Evolutionary conservation across 805 yeast genomes (phyloP).

Genomic region (Schwanniomyces pseudopolymorphus): DNA sequence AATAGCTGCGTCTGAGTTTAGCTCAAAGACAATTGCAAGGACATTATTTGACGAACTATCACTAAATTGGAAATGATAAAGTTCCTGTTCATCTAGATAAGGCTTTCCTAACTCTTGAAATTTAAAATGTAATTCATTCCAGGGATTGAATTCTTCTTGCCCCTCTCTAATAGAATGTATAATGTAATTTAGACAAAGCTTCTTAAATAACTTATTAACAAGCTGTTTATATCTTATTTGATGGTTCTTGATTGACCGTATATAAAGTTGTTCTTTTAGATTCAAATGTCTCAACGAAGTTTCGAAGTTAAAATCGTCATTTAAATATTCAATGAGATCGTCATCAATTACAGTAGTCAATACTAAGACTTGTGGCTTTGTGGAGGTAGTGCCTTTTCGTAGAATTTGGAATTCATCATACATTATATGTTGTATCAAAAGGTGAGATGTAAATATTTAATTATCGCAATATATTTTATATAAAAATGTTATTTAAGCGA

Average conservation of each 20-base stretch:
- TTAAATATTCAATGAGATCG: conserved; percentile 12
- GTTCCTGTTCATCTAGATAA: conserved; percentile 15
- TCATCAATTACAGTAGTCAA: conserved; percentile 13
- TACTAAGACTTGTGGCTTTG: background rate
- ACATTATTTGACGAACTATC: conserved; percentile 57
- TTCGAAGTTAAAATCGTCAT: conserved; percentile 48
- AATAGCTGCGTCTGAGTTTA: conserved; percentile 19
- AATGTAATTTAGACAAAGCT: conserved; percentile 37
- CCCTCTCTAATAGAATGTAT: conserved; percentile 12
- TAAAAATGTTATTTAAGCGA: background rate
- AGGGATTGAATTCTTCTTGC: conserved; percentile 12
- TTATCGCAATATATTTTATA: background rate
- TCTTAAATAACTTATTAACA: conserved; percentile 46
- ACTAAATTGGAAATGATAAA: conserved; percentile 45
- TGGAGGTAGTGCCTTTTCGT: background rate
- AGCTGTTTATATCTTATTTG: conserved; percentile 39
- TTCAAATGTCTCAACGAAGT: conserved; percentile 45
- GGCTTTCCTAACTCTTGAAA: conserved; percentile 61
- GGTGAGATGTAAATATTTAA: too few species aligned
- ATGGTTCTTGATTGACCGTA: conserved; percentile 39
- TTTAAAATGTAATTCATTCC: conserved; percentile 23
- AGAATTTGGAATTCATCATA: background rate
- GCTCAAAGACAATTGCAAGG: conserved; percentile 45
- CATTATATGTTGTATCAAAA: too few species aligned
- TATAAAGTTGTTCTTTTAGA: conserved; percentile 38